Base-by-base conservation (phyloP, 345 rosid genomes). In the Psidium guajava region DNA sequence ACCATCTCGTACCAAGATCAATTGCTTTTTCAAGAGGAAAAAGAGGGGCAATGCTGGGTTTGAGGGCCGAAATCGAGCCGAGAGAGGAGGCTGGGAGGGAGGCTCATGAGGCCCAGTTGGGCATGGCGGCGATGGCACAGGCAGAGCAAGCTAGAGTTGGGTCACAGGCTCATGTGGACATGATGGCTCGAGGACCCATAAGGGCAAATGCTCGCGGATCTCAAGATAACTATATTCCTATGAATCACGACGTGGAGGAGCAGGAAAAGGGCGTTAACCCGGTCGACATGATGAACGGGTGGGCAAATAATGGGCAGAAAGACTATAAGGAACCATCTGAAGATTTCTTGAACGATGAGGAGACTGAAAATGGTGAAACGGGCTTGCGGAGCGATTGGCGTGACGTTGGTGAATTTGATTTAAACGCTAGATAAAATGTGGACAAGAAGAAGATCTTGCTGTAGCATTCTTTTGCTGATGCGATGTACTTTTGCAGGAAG, bases 331-430 rank as follows among this genome's bases (percentile, higher is more conserved):
- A 97, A 77, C 96, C 98, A 11, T 92, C 94, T 10, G 98, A 97
- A 85, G 95, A 96, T 91, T 97, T 96, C 91, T 92, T 97, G 90
- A 97, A 96, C 47, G 96, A 96, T 81, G 98, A 95, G 75, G 98
- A 95, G 87, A 91, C 93, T 80, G 98, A 95, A 83, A 96, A 94
- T 86, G 99, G 95, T 28, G 98, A 94, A 54, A 90, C 94, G 0
- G 95, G 89, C 42, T 87, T 82, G 83, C 93, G 90, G n/a, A 92
- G 87, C 42, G 93, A 93, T 50, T 94, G 96, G 98, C 92, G 92
- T 59, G 95, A 92, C 81, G 92, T 84, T 58, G 98, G 96, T 16
- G 94, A 92, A 42, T 96, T 97, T 32, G 98, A 97, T 90, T 88
- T 95, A 88, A 97, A 97, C 89, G 88, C 90, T 44, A 92, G 93